phyloP scores from a whole-genome alignment of 2,329 filamentous ascomycete genomes.

The Zopfia rhizophila region DNA sequence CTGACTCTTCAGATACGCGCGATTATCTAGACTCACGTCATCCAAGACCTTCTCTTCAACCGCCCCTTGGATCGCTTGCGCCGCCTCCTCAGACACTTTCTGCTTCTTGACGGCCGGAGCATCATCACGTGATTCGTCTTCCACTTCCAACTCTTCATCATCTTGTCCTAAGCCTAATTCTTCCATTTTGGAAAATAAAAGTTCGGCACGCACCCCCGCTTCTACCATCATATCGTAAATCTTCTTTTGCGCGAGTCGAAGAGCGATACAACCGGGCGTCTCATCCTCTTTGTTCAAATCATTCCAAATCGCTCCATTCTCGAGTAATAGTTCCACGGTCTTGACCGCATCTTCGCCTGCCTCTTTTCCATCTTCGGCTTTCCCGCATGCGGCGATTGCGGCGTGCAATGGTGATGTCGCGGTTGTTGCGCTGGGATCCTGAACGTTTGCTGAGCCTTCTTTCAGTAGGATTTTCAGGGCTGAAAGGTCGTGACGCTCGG shows the following conservation, averaged over 20 bases:
- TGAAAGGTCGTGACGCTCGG: constrained; percentile 46
- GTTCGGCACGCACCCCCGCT: constrained; percentile 48
- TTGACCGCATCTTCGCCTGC: constrained; percentile 38
- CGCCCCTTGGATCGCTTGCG: constrained; percentile 33
- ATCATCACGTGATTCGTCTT: constrained; percentile 32
- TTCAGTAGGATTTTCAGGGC: constrained; percentile 48
- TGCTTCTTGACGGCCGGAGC: constrained; percentile 48
- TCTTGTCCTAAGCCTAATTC: constrained; percentile 42
- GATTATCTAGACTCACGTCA: constrained; percentile 52
- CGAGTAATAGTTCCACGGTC: constrained; percentile 43
- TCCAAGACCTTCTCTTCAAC: constrained; percentile 40
- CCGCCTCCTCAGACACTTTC: constrained; percentile 40
- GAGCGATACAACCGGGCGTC: constrained; percentile 50
- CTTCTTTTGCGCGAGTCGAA: constrained; percentile 43
- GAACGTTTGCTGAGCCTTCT: constrained; percentile 49
- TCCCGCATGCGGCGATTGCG: constrained; percentile 44
- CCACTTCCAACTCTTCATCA: constrained; percentile 35
- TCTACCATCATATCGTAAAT: constrained; percentile 51
- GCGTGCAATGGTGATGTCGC: constrained; percentile 49
- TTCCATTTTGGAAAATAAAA: constrained; percentile 47
- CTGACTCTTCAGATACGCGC: constrained; percentile 48
- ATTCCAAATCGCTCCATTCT: constrained; percentile 53
- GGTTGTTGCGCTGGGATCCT: constrained; percentile 46
- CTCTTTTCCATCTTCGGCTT: constrained; percentile 41
- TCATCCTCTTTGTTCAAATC: constrained; percentile 51